phyloP scores from a whole-genome alignment of 306 rosid species.

The Abrus precatorius region DNA sequence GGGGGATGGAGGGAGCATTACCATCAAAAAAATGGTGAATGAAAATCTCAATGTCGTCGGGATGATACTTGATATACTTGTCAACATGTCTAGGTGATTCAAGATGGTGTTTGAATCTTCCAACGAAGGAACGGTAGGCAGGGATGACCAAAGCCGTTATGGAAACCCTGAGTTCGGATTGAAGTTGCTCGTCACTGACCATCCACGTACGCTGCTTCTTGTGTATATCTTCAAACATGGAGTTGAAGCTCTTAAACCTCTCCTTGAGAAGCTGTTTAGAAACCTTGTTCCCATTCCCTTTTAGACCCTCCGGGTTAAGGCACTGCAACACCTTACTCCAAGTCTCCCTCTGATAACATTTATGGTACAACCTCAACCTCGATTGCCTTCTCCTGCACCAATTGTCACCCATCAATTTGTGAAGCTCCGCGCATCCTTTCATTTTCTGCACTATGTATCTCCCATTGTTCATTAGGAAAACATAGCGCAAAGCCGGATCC shows the following conservation, averaged over 20 bases:
- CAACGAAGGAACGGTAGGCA: conserved; percentile 75
- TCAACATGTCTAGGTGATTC: conserved; percentile 66
- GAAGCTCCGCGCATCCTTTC: conserved; percentile 70
- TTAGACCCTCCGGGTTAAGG: conserved; percentile 69
- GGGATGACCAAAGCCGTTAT: conserved; percentile 81
- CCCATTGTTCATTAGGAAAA: conserved; percentile 89
- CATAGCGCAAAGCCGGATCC: conserved; percentile 58
- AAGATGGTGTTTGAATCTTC: conserved; percentile 76
- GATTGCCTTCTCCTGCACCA: conserved; percentile 80
- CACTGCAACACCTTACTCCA: conserved; percentile 76
- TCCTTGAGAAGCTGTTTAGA: conserved; percentile 72
- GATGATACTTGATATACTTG: conserved; percentile 80
- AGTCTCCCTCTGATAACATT: conserved; percentile 78
- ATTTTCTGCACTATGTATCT: conserved; percentile 82
- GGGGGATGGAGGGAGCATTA: conserved; percentile 53
- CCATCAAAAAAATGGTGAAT: conserved; percentile 81
- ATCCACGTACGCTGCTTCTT: conserved; percentile 83
- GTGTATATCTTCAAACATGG: conserved; percentile 78
- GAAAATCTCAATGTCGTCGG: conserved; percentile 79
- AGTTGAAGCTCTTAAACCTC: conserved; percentile 75
- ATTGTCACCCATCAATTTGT: conserved; percentile 69
- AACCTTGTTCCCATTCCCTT: conserved; percentile 59
- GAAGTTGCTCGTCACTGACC: conserved; percentile 83
- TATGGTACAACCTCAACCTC: conserved; percentile 67
- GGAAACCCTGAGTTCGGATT: conserved; percentile 80